A percentile compares a stretch with the other conserved stretches of the same genome.
phyloP scores from a whole-genome alignment of 257 asterid species.

The Coffea canephora region DNA sequence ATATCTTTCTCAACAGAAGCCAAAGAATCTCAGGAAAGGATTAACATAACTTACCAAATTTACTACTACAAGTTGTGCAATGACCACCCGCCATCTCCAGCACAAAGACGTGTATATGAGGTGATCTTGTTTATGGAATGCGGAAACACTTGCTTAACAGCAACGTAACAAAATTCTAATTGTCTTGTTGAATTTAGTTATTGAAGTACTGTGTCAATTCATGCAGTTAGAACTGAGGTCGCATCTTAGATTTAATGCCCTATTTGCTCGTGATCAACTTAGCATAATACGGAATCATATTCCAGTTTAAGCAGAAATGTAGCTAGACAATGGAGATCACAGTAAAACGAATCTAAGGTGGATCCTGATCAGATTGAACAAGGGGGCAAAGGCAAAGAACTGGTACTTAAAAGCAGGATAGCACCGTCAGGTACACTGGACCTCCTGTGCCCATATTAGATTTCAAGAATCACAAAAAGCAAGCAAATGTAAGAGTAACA shows the following conservation, averaged over 20 bases:
- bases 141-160: too few relatives aligned
- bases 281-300: constrained; percentile 39
- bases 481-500: background rate
- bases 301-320: constrained; percentile 17
- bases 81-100: background rate
- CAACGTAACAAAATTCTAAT: background rate
- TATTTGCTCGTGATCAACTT: constrained; percentile 12
- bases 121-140: background rate
- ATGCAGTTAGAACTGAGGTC: constrained; percentile 19
- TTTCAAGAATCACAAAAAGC: background rate
- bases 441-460: background rate
- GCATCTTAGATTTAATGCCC: too few relatives aligned
- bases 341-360: constrained; percentile 17
- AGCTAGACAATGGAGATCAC: constrained; percentile 22
- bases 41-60: background rate
- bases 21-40: constrained; percentile 3
- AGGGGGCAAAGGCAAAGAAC: constrained; percentile 19
- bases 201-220: constrained; percentile 16
- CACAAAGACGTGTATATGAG: background rate
- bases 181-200: background rate
- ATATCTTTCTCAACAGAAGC: constrained; percentile 3
- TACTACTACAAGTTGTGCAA: background rate
- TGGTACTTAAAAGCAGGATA: background rate
- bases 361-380: constrained; percentile 34
- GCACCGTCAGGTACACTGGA: background rate